These are phyloP conservation scores for Avena atlantica DNA, from an alignment of 176 grass and related monocot species.

Conservation along the genomic window DNA sequence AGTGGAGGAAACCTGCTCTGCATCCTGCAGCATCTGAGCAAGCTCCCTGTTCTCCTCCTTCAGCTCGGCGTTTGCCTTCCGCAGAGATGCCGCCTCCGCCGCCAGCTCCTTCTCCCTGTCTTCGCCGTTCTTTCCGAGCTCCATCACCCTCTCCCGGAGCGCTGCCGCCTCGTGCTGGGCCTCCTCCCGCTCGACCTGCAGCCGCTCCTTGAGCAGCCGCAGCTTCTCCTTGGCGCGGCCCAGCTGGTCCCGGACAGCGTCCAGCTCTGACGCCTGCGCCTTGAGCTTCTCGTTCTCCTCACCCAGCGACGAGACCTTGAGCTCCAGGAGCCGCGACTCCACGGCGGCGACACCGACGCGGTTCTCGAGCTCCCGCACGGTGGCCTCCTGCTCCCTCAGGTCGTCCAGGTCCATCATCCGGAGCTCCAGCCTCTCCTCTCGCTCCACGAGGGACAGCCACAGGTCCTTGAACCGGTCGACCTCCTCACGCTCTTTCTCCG, in stretches of 20 bases:
- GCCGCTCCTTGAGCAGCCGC: slow-evolving; percentile 41
- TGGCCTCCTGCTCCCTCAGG: slow-evolving; percentile 55
- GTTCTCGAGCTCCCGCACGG: slow-evolving; percentile 64
- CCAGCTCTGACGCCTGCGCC: slow-evolving; percentile 54
- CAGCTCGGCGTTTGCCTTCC: slow-evolving; percentile 58
- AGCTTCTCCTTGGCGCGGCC: slow-evolving; percentile 61
- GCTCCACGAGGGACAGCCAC: slow-evolving; percentile 65
- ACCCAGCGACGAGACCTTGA: slow-evolving; percentile 61
- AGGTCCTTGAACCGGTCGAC: slow-evolving; percentile 46
- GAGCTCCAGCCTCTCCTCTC: slow-evolving; percentile 63
- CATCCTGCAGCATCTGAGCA: slow-evolving; percentile 53
- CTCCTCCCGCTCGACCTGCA: slow-evolving; percentile 44
- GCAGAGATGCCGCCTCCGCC: slow-evolving; percentile 59
- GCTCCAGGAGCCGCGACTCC: slow-evolving; percentile 58
- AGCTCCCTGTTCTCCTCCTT: slow-evolving; percentile 74
- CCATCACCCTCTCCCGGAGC: slow-evolving; percentile 41
- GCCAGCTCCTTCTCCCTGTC: slow-evolving; percentile 47
- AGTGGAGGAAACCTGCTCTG: slow-evolving; percentile 46
- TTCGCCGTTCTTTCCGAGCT: slow-evolving; percentile 43
- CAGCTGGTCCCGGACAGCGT: slow-evolving; percentile 49
- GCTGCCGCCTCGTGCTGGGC: slow-evolving; percentile 34
- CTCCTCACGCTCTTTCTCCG: slow-evolving; percentile 47
- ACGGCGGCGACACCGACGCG: slow-evolving; percentile 39
- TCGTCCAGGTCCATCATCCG: slow-evolving; percentile 67
- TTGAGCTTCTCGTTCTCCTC: slow-evolving; percentile 81